Conservation (phyloP, 371 early-diverging fungal genomes). For the Mucor racemosus region DNA sequence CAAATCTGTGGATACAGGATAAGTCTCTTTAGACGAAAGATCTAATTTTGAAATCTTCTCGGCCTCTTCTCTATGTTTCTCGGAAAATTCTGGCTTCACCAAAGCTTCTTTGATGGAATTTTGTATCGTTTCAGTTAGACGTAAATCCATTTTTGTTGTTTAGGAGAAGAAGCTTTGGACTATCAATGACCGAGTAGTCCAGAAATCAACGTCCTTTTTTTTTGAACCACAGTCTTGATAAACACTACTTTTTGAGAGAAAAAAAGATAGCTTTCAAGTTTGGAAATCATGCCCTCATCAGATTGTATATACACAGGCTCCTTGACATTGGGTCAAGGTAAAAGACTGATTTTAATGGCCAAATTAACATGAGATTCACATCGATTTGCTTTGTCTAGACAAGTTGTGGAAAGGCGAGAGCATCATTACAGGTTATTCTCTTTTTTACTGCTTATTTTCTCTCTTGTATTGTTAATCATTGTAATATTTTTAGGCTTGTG, state of each 20-base stretch:
- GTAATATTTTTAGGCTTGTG: constrained; percentile 1
- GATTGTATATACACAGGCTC: constrained; percentile 11
- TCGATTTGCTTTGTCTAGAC: background rate
- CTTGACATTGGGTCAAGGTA: constrained; percentile 18
- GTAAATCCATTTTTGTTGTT: constrained; percentile 29
- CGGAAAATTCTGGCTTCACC: constrained; percentile 15
- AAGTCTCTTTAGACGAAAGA: constrained; percentile 13
- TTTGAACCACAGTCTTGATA: constrained; percentile 6
- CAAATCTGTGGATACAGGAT: constrained; percentile 32
- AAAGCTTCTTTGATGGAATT: constrained; percentile 18
- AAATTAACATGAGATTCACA: background rate
- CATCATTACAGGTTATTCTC: background rate
- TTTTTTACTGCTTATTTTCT: background rate
- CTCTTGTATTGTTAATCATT: background rate
- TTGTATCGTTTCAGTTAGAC: constrained; percentile 34
- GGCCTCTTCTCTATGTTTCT: constrained; percentile 30
- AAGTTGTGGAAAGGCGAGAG: background rate
- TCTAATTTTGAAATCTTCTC: constrained; percentile 17
- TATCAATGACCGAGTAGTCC: background rate
- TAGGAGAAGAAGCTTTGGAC: constrained; percentile 4
- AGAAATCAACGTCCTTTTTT: constrained; percentile 12
- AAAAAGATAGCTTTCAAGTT: background rate
- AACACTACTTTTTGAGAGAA: background rate
- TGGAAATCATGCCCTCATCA: background rate
- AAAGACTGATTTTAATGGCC: background rate